Evolutionary conservation across 2,329 filamentous ascomycete species (phyloP), one percentile per base, ranked within the genome.

Genomic region (Annulohypoxylon truncatum): DNA sequence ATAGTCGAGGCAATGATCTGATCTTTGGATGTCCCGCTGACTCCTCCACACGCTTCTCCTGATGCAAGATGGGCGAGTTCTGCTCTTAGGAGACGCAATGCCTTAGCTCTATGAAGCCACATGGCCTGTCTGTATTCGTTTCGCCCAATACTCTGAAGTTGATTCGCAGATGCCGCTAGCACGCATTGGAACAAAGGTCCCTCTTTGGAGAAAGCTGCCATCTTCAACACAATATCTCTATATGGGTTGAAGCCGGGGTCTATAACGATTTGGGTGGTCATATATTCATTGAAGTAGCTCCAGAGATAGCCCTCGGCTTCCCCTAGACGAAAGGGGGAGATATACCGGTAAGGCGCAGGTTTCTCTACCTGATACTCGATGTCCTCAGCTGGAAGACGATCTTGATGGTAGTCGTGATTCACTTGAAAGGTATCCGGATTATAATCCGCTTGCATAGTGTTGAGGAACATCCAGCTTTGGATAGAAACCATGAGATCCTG

Each of bases 171-270:
- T 1, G 71, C 73, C 7, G 74, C 72, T 55, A 77, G 65, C 40
- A 76, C 67, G 46, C 72, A 74, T 44, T 75, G 72, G 52, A 76
- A 73, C 2, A 77, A 61, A 22, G 74, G 72, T 0, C 74, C 74
- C 6, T 62, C 66, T 18, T 54, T 67, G 13, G 55, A 67, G 22
- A 58, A 65, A 29, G 64, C 64, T 5, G 74, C 73, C 51, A 76
- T 68, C 29, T 66, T 70, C 18, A 76, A 44, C 3, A 76, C 61
- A 6, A 76, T 67, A 55, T 73, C 67, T 44, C 71, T 68, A 60
- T 75, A 75, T 0, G 73, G 74, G 47, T 75, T 75, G 8, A 61
- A 66, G 3, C 57, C 53, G 3, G 69, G 69, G 29, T 72, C 70
- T 46, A 75, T 57, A 9, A 75, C 71, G 28, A 73, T 74, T 31